Base-by-base conservation (phyloP, 805 yeast genomes). In the Saccharomycopsis lassenensis region DNA sequence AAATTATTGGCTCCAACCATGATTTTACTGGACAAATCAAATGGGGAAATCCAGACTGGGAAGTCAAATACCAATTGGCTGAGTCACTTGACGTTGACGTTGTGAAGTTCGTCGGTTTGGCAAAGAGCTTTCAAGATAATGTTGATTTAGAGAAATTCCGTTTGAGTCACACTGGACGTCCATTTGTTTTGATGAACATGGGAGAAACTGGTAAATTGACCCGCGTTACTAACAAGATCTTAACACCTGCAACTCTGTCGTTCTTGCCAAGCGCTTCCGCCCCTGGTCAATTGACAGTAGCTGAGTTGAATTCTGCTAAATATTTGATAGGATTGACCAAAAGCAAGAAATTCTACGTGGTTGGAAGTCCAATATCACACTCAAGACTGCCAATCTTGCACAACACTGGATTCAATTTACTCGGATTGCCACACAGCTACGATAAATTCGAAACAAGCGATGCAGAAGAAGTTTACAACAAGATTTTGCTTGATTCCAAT, bases 351-450 rank as follows among this genome's bases (percentile, higher is more conserved):
- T 82, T 76, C 48, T 81, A 69, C 56, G 74, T 87, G 41, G 78
- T 77, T 43, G 97, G 97, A 4, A 59, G 65, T 8, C 96, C 97
- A 34, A 68, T 87, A 38, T 57, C 71, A 6, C 95, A 87, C 55
- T 86, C 97, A 2, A 74, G 85, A 55, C 86, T 96, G 2, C 98
- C 98, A 29, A 61, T 68, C 12, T 65, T 91, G 47, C 98, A 91
- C 59, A 77, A 77, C 50, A 69, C 93, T 2, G 85, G 80, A 20
- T 91, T 79, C 61, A 52, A 71, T 39, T 59, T 66, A n/a, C 64
- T 85, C 40, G 85, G 86, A 4, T 64, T 91, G 48, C 94, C 95
- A 10, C 76, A 86, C 56, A 47, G 51, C 4, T 86, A 87, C 52
- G 68, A 58, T 11, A 63, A 66, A 44, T 74, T 71, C 51, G 95